phyloP scores from a whole-genome alignment of 2,329 filamentous ascomycete species.

The Chaetomiaceae sp. region DNA sequence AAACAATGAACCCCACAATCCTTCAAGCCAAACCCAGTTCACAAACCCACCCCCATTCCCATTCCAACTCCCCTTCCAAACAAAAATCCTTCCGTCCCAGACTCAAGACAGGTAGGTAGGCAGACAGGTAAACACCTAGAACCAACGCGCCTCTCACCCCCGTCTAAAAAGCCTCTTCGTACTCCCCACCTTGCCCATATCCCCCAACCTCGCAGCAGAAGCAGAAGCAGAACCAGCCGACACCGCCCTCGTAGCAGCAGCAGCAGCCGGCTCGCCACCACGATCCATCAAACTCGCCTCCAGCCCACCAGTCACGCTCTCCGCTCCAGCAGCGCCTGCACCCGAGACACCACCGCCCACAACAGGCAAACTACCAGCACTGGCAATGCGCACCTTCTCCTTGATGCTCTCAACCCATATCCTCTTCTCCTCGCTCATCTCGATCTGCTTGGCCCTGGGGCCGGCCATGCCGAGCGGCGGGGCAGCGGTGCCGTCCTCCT shows the following conservation, averaged over 20 bases:
- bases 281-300: slow-evolving; percentile 18
- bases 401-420: slow-evolving; percentile 82
- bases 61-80: no score
- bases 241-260: neutral
- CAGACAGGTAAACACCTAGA: no score
- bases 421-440: slow-evolving; percentile 66
- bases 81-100: no score
- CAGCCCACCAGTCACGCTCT: slow-evolving; percentile 9
- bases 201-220: slow-evolving; percentile 49
- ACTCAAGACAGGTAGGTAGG: no score
- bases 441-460: slow-evolving; percentile 58
- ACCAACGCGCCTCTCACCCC: slow-evolving; percentile 27
- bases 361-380: slow-evolving; percentile 36
- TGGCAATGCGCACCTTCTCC: slow-evolving; percentile 69
- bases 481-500: slow-evolving; percentile 50
- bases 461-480: slow-evolving; percentile 60
- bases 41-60: no score
- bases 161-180: slow-evolving; percentile 66
- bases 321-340: neutral
- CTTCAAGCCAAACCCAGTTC: no score
- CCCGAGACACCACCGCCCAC: no score
- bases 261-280: neutral
- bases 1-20: no score
- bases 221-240: neutral
- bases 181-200: slow-evolving; percentile 65